These are phyloP conservation scores for Sphagnum fallax DNA, from an alignment of 228 moss, liverwort and hornwort species.

Conservation along the genomic window DNA sequence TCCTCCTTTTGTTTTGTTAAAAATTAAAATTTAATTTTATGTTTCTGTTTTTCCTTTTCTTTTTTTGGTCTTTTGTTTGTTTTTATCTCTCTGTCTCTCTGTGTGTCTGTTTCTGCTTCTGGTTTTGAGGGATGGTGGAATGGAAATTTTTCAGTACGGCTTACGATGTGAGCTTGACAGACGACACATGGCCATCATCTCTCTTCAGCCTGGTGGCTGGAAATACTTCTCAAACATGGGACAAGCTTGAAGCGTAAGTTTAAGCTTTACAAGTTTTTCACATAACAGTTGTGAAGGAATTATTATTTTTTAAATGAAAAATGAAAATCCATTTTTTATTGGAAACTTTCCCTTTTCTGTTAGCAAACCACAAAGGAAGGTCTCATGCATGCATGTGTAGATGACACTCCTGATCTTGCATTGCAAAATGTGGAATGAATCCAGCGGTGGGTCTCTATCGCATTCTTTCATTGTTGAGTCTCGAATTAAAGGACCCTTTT, in stretches of 20 bases:
- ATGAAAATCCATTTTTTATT: neutral
- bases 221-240: conserved; percentile 42
- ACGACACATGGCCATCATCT: conserved; percentile 54
- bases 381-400: no score
- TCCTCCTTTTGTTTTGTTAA: no score
- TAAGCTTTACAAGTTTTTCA: neutral
- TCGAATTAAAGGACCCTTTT: conserved; percentile 40
- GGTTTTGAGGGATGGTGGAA: no score
- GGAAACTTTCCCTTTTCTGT: neutral
- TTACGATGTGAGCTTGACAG: conserved; percentile 57
- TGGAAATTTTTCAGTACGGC: conserved; percentile 35
- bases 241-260: conserved; percentile 65
- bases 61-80: no score
- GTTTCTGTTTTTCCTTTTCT: no score
- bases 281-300: neutral
- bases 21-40: no score
- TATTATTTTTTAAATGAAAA: neutral
- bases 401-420: no score
- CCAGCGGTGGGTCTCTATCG: conserved; percentile 30
- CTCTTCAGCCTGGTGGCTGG: conserved; percentile 34
- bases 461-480: conserved; percentile 42
- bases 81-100: no score
- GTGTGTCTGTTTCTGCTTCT: no score
- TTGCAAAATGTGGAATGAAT: conserved; percentile 1
- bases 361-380: neutral